Base-by-base conservation (phyloP, 129 eudicot genomes). In the Ambrosia artemisiifolia region DNA sequence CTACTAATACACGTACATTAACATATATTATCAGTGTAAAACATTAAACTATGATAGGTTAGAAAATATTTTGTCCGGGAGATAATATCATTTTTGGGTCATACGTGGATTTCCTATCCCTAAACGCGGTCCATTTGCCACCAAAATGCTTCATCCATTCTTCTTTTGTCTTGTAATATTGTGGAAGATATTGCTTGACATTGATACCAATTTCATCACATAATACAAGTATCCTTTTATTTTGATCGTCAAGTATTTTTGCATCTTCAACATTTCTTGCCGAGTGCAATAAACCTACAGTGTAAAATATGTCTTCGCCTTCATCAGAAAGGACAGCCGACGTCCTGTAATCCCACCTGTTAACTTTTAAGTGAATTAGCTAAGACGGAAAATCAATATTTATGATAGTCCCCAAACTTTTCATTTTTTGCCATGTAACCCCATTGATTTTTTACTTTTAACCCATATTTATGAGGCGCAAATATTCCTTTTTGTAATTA, bases 271-370 rank as follows among this genome's bases (percentile, higher is more conserved):
- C 32, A 13, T 11, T 69, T 49, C 79, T 73, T 48, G 88, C 48
- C 0, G 96, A 84, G 74, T 74, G 84, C 53, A 94, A 67, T 19
- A 94, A 80, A 44, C 97, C 96, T 2, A 94, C 68, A 0, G 78
- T 33, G 77, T 94, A 94, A 49, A 94, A 88, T 24, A 81, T 73
- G 12, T 88, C 91, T 69, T 84, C 96, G 6, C 86, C 91, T 47
- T 94, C 99, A 4, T 86, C 87, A 19, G 94, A 92, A 81, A 62
- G 75, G 5, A 81, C 76, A 6, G 97, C 96, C 7, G 97, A 90
- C 97, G 86, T 94, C 64, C 59, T 63, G 59, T 83, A 87, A 77
- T 94, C 93, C 97, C 97, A 94, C 90, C 98, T 93, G 81, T 78
- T 57, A 48, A 40, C n/a, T 63, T 0, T 3, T 6, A 47, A 47